phyloP scores from a whole-genome alignment of 345 rosid species.

The Chamaenerion angustifolium region DNA sequence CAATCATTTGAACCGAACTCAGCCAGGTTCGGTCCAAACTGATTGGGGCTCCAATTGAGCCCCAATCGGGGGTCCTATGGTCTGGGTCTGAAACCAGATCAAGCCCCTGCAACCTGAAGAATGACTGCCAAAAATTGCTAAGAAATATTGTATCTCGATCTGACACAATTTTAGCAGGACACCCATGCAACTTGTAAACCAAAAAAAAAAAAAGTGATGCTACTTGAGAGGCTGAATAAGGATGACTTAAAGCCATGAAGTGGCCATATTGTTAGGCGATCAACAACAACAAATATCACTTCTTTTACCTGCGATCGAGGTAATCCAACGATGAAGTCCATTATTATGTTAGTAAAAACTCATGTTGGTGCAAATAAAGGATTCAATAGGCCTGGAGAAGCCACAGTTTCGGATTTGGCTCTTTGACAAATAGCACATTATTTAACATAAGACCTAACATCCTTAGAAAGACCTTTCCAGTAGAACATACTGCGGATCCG shows the following conservation, averaged over 20 bases:
- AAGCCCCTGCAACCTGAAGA: too few species aligned
- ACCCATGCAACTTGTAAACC: too few species aligned
- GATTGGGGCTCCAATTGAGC: too few species aligned
- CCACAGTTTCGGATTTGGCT: neutral
- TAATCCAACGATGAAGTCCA: conserved; percentile 8
- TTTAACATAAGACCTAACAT: neutral
- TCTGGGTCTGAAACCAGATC: too few species aligned
- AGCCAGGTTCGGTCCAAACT: too few species aligned
- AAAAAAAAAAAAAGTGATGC: neutral
- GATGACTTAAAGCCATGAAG: too few species aligned
- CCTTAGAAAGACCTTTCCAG: neutral
- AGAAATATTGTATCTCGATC: too few species aligned
- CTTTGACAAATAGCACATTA: conserved; percentile 1
- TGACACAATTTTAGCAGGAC: too few species aligned
- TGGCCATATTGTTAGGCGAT: conserved; percentile 4
- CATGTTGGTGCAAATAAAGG: neutral
- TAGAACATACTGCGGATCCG: too few species aligned
- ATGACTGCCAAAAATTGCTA: too few species aligned
- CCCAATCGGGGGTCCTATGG: too few species aligned
- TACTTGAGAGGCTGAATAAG: neutral
- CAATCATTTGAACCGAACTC: too few species aligned
- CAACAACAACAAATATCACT: conserved; percentile 4
- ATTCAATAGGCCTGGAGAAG: neutral
- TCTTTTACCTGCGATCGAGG: conserved; percentile 3
- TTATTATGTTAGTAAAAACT: neutral